Evolutionary conservation across 768 basidiomycete genomes (phyloP).

Genomic region (Porpolomopsis calyptriformis): DNA sequence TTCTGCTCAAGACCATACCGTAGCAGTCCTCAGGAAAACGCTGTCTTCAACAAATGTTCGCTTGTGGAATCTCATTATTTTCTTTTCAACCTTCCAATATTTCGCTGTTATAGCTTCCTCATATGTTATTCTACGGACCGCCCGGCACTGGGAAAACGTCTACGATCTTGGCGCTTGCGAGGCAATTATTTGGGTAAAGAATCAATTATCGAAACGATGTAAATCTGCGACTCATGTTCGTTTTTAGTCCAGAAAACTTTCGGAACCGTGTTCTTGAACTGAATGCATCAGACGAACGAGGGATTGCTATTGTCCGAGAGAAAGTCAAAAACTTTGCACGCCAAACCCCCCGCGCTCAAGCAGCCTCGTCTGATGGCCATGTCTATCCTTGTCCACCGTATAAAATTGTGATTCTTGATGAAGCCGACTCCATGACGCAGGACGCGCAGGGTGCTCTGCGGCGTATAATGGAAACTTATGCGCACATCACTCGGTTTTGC

Average conservation of each 20-base stretch:
- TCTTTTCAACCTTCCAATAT: background rate
- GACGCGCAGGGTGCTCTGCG: slow-evolving; percentile 95
- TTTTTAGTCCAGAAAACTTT: slow-evolving; percentile 81
- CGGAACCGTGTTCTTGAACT: slow-evolving; percentile 87
- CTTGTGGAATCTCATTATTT: background rate
- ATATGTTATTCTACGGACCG: slow-evolving; percentile 99
- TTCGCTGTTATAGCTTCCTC: slow-evolving; percentile 59
- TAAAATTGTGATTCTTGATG: slow-evolving; percentile 97
- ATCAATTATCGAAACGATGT: background rate
- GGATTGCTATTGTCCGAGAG: slow-evolving; percentile 92
- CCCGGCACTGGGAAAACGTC: slow-evolving; percentile 99
- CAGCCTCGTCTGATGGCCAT: slow-evolving; percentile 62
- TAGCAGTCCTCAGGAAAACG: slow-evolving; percentile 84
- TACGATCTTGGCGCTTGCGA: slow-evolving; percentile 86
- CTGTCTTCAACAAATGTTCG: slow-evolving; percentile 83
- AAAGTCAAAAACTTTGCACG: slow-evolving; percentile 98
- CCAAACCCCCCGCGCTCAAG: slow-evolving; percentile 77
- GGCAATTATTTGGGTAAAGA: slow-evolving; percentile 84
- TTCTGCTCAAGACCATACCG: slow-evolving; percentile 93
- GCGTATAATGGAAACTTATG: slow-evolving; percentile 99
- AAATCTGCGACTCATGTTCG: background rate
- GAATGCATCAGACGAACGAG: slow-evolving; percentile 98
- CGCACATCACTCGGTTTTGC: slow-evolving; percentile 93
- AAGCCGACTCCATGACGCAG: slow-evolving; percentile 99
- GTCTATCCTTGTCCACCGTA: slow-evolving; percentile 94